These are phyloP conservation scores for Aureoboletus auriporus DNA, from an alignment of 768 basidiomycete genomes.

Conservation along the genomic window DNA sequence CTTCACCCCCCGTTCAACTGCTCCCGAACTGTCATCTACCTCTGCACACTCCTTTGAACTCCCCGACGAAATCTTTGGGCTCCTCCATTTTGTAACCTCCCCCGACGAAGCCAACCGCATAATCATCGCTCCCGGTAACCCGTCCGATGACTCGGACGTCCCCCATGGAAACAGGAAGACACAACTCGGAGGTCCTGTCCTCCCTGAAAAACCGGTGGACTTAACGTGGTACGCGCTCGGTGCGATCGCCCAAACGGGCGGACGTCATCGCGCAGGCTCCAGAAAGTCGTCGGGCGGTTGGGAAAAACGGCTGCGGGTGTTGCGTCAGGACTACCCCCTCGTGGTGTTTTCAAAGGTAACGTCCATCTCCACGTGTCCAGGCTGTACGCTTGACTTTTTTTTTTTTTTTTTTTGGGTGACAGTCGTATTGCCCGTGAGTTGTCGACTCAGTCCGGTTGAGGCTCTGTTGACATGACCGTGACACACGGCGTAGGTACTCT, in stretches of 20 bases:
- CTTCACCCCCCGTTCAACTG: slow-evolving; percentile 33
- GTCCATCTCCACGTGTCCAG: not conserved
- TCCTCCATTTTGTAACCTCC: slow-evolving; percentile 62
- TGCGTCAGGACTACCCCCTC: slow-evolving; percentile 55
- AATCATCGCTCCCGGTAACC: slow-evolving; percentile 19
- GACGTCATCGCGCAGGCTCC: slow-evolving; percentile 9
- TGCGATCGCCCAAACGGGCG: slow-evolving; percentile 5
- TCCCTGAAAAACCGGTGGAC: slow-evolving; percentile 45
- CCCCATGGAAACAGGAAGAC: not conserved
- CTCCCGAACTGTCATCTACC: slow-evolving; percentile 34
- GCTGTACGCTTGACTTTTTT: not conserved
- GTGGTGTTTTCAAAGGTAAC: slow-evolving; percentile 79
- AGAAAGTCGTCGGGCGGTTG: slow-evolving; percentile 39
- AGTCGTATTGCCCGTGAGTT: slow-evolving; percentile 77
- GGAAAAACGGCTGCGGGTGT: slow-evolving; percentile 31
- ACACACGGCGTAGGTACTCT: slow-evolving; percentile 18
- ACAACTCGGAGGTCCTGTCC: slow-evolving; percentile 33
- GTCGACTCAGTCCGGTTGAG: not conserved
- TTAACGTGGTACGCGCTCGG: slow-evolving; percentile 55
- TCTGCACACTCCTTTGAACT: slow-evolving; percentile 37
- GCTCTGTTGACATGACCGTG: not conserved
- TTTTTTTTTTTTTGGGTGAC: no score
- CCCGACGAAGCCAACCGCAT: slow-evolving; percentile 19
- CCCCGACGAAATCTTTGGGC: slow-evolving; percentile 61
- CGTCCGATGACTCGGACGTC: not conserved